Evolutionary conservation across 2,329 filamentous ascomycete species (phyloP).

Genomic region (Fusarium camptoceras): DNA sequence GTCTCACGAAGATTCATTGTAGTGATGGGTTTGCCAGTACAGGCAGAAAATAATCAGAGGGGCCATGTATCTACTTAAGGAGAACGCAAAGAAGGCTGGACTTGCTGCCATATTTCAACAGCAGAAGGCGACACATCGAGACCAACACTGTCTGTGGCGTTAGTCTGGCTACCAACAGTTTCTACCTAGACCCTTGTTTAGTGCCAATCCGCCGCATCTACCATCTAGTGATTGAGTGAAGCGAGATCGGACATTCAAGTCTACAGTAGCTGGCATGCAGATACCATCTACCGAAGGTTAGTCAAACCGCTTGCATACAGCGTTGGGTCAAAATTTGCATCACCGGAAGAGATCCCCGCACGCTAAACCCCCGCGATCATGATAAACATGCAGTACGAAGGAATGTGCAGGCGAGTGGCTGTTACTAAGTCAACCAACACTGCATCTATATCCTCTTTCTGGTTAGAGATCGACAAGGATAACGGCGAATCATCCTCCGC

Average conservation of each 20-base stretch:
- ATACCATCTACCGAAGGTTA: neutral
- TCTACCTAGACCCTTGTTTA: neutral
- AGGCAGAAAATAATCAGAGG: neutral
- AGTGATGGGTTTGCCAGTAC: too few species aligned
- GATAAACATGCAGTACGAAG: neutral
- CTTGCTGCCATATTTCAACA: too few species aligned
- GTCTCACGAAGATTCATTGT: neutral
- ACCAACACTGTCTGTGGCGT: neutral
- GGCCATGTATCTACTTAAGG: too few species aligned
- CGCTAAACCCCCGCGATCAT: neutral
- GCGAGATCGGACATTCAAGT: neutral
- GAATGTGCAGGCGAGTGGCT: neutral
- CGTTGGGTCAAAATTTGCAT: neutral
- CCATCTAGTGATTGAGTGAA: fast-evolving
- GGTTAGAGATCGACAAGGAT: neutral
- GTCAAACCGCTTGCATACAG: neutral
- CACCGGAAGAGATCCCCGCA: neutral
- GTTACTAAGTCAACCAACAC: neutral
- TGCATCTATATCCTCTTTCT: neutral
- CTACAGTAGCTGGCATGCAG: neutral
- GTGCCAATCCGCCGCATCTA: neutral
- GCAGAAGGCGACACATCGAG: too few species aligned
- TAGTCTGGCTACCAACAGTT: neutral
- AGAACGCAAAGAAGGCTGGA: too few species aligned
- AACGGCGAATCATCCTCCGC: neutral